Conservation (phyloP, 2,329 filamentous ascomycete genomes). For the Botrytis fabae region DNA sequence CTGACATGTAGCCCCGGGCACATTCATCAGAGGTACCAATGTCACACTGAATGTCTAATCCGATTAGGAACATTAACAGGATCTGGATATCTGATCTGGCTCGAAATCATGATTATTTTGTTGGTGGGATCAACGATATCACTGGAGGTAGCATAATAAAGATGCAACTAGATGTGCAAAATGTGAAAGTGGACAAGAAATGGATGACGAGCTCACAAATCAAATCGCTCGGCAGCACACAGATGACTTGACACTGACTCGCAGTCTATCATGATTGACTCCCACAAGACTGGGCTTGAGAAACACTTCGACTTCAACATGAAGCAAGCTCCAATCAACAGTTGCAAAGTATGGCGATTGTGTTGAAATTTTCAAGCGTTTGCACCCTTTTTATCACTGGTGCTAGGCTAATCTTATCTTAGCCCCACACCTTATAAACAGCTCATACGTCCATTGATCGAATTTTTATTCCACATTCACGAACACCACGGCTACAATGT, state of each 20-base stretch:
- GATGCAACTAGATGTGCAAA: neutral
- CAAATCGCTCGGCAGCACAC: neutral
- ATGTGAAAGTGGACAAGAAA: neutral
- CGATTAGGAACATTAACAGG: neutral
- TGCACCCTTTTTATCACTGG: slow-evolving; percentile 9
- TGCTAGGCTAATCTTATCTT: slow-evolving; percentile 21
- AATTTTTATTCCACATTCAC: neutral
- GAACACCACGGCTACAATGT: neutral
- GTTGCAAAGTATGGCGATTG: neutral
- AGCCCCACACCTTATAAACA: slow-evolving; percentile 15
- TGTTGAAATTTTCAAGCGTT: slow-evolving; percentile 6
- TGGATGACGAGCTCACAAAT: neutral
- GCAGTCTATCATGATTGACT: neutral
- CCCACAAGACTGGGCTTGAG: neutral
- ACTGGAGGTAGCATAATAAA: neutral
- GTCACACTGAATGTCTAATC: neutral
- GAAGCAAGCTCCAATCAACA: neutral
- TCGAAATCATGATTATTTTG: neutral
- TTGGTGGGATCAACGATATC: neutral
- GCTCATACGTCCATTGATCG: neutral
- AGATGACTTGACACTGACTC: neutral
- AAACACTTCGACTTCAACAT: neutral
- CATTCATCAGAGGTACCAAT: neutral
- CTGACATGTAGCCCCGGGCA: neutral
- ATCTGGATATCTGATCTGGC: neutral